Evolutionary conservation across 2,329 filamentous ascomycete species (phyloP), one percentile per base, ranked within the genome.

Genomic region (Nemania sp.): DNA sequence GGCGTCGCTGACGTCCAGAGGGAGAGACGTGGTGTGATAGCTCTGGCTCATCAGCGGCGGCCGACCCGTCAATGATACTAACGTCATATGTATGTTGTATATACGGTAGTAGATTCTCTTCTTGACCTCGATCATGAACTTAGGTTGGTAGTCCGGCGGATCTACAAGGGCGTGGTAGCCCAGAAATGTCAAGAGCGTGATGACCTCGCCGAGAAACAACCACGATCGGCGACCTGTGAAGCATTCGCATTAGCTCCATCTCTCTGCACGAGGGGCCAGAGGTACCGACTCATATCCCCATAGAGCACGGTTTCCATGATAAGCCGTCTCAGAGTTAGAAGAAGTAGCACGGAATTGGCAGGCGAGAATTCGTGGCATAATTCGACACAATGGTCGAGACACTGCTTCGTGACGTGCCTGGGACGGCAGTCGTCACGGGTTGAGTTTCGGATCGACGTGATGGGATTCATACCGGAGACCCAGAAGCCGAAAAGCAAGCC

Each of bases 141-240:
- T 64, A 1, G 60, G 54, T 19, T 56, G 43, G 28, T 63, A 64
- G n/a, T 52, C 54, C 5, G 40, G 54, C 11, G 59, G 33, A 24
- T 62, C 59, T 48, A 54, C 51, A 4, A 80, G 75, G 12, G 70
- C 72, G 60, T 82, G 80, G 6, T 74, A 77, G 46, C 79, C 76
- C 14, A 82, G 77, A 31, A 79, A 78, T 33, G 80, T 80, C 36
- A 67, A 17, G 8, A 68, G 54, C 1, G 65, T 49, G 30, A 68
- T 34, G 1, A 53, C 39, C 28, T 68, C 65, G n/a, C 64, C 64
- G 17, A 66, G 60, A 20, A 45, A 56, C 12, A 63, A 55, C 67
- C 67, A 70, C 5, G 65, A 61, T 8, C 57, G 48, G 19, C 67
- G 56, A 50, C 60, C 66, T 69, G 23, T 3, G 3, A 19, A 5